phyloP scores from a whole-genome alignment of 345 rosid species.

The Brassica cretica region DNA sequence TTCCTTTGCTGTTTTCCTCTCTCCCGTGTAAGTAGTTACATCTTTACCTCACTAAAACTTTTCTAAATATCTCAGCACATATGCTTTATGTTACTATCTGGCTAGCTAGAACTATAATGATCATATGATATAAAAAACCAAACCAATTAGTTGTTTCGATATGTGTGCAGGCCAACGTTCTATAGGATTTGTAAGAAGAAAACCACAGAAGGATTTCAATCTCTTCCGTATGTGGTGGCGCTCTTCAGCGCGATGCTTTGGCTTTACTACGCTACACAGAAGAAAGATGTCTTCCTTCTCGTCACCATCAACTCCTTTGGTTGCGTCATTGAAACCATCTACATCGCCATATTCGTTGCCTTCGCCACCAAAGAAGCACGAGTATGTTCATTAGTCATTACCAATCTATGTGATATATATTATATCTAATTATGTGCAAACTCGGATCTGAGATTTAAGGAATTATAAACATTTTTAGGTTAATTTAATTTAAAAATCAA shows the following conservation, averaged over 20 bases:
- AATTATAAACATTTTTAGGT: neutral
- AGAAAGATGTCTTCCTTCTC: conserved; percentile 59
- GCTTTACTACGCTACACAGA: conserved; percentile 65
- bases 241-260: conserved; percentile 70
- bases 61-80: neutral
- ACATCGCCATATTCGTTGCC: conserved; percentile 53
- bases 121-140: conserved; percentile 9
- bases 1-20: conserved; percentile 61
- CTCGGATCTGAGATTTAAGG: neutral
- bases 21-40: conserved; percentile 68
- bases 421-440: neutral
- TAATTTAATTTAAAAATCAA: too few relatives aligned
- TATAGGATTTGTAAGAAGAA: conserved; percentile 62
- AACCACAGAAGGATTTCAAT: conserved; percentile 72
- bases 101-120: neutral
- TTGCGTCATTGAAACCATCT: conserved; percentile 61
- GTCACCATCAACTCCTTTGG: conserved; percentile 66
- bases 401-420: neutral
- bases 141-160: neutral
- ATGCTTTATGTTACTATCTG: neutral
- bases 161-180: conserved; percentile 60
- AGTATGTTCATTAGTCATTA: conserved; percentile 40
- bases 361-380: conserved; percentile 56
- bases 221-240: conserved; percentile 63
- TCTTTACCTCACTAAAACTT: conserved; percentile 8